Percentiles rank a stretch among this genome's conserved stretches.
Conservation (phyloP, 2,329 filamentous ascomycete genomes). For the Clarireedia hainanense region DNA sequence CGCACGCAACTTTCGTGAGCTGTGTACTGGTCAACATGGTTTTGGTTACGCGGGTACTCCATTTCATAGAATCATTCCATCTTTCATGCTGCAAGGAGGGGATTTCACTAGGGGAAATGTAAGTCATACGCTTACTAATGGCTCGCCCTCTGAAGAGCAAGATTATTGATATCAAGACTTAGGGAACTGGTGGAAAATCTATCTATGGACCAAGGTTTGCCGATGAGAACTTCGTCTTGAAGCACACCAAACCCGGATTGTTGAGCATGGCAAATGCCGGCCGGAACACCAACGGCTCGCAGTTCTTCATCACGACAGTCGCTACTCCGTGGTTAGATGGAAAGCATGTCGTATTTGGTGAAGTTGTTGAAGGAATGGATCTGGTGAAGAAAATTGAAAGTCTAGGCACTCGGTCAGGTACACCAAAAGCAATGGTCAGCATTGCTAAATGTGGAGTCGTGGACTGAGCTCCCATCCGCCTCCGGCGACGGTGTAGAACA, state of each 20-base stretch:
- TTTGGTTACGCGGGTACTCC: slow-evolving; percentile 75
- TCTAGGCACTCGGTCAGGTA: slow-evolving; percentile 49
- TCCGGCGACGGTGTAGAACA: too few relatives aligned
- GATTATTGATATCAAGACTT: slow-evolving; percentile 6
- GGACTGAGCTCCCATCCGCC: not conserved
- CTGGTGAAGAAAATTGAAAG: slow-evolving; percentile 56
- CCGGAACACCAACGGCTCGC: slow-evolving; percentile 95
- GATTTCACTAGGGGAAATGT: slow-evolving; percentile 92
- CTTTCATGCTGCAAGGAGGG: slow-evolving; percentile 94
- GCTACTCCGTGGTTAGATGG: slow-evolving; percentile 85
- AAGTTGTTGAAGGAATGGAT: slow-evolving; percentile 46
- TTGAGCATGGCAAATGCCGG: slow-evolving; percentile 95
- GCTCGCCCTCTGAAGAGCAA: too few relatives aligned
- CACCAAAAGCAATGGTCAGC: slow-evolving; percentile 42
- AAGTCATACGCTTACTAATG: slow-evolving; percentile 31
- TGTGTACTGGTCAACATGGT: slow-evolving; percentile 79
- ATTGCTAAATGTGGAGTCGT: slow-evolving; percentile 44
- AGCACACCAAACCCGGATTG: slow-evolving; percentile 68
- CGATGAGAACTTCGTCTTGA: slow-evolving; percentile 80
- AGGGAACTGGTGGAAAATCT: slow-evolving; percentile 82
- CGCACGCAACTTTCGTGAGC: slow-evolving; percentile 87
- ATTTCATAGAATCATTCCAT: slow-evolving; percentile 88
- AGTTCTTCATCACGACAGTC: slow-evolving; percentile 97
- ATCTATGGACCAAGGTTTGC: slow-evolving; percentile 93
- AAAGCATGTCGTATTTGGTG: slow-evolving; percentile 92